A percentile compares a stretch with the other conserved stretches of the same genome.
phyloP scores from a whole-genome alignment of 768 basidiomycete species.

The Pisolithus tinctorius region DNA sequence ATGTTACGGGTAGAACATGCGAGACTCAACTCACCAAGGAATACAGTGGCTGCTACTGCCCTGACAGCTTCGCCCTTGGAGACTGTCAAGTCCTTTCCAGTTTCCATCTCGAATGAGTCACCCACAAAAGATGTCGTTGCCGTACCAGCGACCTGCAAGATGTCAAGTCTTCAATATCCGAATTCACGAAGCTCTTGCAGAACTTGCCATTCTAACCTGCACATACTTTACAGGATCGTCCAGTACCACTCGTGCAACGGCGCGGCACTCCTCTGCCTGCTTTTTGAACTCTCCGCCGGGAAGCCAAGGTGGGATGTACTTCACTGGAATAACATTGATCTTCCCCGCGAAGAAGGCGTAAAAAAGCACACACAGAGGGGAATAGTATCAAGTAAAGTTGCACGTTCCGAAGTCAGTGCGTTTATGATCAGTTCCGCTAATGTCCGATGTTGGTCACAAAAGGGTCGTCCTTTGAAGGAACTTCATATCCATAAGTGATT shows the following conservation, averaged over 20 bases:
- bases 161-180: too few relatives aligned
- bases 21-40: background rate
- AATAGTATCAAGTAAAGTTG: slow-evolving; percentile 11
- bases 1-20: background rate
- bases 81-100: background rate
- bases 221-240: slow-evolving; percentile 18
- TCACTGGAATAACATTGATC: slow-evolving; percentile 5
- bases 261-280: slow-evolving; percentile 5
- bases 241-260: slow-evolving; percentile 9
- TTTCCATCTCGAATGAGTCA: background rate
- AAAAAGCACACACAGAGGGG: slow-evolving; percentile 12
- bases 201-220: slow-evolving; percentile 13
- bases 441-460: slow-evolving; percentile 12
- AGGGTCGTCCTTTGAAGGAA: slow-evolving; percentile 12
- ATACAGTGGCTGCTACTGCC: background rate
- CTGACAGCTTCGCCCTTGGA: background rate
- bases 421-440: background rate
- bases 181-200: background rate
- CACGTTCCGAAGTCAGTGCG: slow-evolving; percentile 15
- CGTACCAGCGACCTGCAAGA: background rate
- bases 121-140: background rate
- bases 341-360: background rate
- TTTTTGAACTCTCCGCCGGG: slow-evolving; percentile 9
- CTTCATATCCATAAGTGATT: slow-evolving; percentile 15
- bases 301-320: slow-evolving; percentile 15